Conservation (phyloP, 306 rosid genomes). For the Vicia sativa region DNA sequence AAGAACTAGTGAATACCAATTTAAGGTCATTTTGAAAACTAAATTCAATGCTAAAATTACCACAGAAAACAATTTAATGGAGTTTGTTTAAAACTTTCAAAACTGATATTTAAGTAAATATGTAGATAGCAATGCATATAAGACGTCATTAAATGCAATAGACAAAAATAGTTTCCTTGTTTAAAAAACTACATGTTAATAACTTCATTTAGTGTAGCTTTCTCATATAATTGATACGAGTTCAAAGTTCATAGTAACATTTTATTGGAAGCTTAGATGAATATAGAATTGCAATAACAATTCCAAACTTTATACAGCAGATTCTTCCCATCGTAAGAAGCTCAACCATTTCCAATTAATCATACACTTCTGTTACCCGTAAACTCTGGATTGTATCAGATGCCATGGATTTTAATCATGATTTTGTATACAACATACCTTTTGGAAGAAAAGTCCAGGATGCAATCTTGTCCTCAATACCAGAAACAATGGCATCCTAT, state of each 20-base stretch:
- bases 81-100: constrained; percentile 6
- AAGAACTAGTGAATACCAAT: constrained; percentile 5
- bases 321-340: too few relatives aligned
- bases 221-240: background rate
- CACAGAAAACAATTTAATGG: constrained; percentile 1
- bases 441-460: constrained; percentile 98
- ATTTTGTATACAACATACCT: constrained; percentile 58
- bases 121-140: constrained; percentile 6
- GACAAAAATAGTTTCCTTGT: constrained; percentile 22
- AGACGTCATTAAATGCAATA: constrained; percentile 11
- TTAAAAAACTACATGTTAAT: background rate
- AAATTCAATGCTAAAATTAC: constrained; percentile 21
- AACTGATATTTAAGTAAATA: constrained; percentile 26
- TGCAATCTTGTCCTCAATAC: constrained; percentile 90
- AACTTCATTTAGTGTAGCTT: constrained; percentile 24
- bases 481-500: constrained; percentile 90
- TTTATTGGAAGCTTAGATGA: constrained; percentile 15
- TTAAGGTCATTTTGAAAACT: background rate
- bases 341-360: too few relatives aligned
- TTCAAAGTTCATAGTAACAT: background rate
- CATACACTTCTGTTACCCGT: too few relatives aligned
- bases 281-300: constrained; percentile 12
- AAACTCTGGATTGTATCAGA: too few relatives aligned
- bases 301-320: too few relatives aligned
- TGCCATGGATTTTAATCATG: constrained; percentile 11